Conservation (phyloP, 2,329 filamentous ascomycete species). For the Metarhizium sp. region DNA sequence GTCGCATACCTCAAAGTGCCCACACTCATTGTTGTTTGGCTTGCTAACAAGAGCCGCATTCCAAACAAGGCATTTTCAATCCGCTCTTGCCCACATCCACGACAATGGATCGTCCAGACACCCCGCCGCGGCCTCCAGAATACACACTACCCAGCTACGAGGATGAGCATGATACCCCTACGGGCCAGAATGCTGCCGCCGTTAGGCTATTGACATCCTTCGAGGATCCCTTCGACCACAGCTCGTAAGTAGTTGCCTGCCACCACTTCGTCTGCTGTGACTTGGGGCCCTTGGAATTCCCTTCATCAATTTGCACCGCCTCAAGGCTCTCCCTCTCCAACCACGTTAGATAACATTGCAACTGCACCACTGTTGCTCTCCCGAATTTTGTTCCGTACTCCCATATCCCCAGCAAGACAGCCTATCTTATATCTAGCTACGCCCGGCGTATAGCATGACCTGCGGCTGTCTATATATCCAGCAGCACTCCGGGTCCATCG, state of each 20-base stretch:
- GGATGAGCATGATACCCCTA: constrained; percentile 41
- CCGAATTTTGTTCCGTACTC: background rate
- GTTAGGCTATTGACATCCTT: constrained; percentile 54
- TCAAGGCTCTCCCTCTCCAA: background rate
- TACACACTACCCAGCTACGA: constrained; percentile 49
- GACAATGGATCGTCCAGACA: constrained; percentile 40
- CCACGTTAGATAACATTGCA: background rate
- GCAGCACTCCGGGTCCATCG: background rate
- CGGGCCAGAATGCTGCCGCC: constrained; percentile 39
- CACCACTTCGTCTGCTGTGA: constrained; percentile 5
- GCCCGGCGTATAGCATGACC: too few species aligned
- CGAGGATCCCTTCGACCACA: constrained; percentile 42
- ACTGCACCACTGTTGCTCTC: background rate
- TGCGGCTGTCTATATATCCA: background rate
- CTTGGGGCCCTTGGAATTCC: background rate
- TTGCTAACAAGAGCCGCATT: constrained; percentile 14
- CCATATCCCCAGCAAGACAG: background rate
- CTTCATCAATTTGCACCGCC: too few species aligned
- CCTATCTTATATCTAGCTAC: background rate
- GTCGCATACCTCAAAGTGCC: background rate
- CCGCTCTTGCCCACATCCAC: background rate
- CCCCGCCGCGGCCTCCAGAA: constrained; percentile 44
- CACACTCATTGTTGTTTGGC: background rate
- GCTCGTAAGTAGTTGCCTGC: constrained; percentile 42
- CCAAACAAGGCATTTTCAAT: constrained; percentile 10